phyloP scores from a whole-genome alignment of 2,329 filamentous ascomycete species.

The Neospermospora avenae region DNA sequence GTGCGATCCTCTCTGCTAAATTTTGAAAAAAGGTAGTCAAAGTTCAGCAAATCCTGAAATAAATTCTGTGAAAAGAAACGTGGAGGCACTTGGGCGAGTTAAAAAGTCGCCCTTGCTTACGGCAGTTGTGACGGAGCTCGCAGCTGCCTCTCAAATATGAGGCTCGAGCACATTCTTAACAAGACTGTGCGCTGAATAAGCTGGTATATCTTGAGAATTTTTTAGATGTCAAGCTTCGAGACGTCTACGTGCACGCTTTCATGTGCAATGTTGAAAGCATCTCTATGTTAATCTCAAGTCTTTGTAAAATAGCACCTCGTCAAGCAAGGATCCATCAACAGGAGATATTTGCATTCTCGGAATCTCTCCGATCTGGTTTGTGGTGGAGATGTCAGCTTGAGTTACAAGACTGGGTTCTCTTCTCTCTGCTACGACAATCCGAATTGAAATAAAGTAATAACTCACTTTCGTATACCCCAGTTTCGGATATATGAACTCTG shows the following conservation, averaged over 20 bases:
- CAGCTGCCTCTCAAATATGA: no score
- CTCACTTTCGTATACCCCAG: slow-evolving; percentile 52
- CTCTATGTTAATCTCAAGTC: slow-evolving; percentile 37
- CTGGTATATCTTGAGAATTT: no score
- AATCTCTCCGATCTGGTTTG: slow-evolving; percentile 43
- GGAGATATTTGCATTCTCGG: slow-evolving; percentile 51
- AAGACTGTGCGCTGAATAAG: no score
- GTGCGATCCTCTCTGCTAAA: no score
- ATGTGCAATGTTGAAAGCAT: neutral
- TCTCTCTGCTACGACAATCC: no score
- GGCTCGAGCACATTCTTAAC: no score
- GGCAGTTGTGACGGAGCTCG: no score
- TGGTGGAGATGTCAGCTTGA: neutral
- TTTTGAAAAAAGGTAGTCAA: no score
- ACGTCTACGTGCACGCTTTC: neutral
- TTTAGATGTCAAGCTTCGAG: neutral
- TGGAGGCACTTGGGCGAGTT: no score
- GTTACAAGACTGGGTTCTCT: neutral
- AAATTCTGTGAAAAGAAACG: no score
- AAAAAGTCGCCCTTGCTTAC: no score
- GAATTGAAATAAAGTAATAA: neutral
- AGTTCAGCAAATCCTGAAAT: no score
- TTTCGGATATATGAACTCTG: slow-evolving; percentile 51
- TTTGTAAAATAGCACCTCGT: slow-evolving; percentile 58
- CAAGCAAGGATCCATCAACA: slow-evolving; percentile 44